These are phyloP conservation scores for Xylariomycetidae sp. DNA, from an alignment of 2,329 filamentous ascomycete species.

Conservation along the genomic window DNA sequence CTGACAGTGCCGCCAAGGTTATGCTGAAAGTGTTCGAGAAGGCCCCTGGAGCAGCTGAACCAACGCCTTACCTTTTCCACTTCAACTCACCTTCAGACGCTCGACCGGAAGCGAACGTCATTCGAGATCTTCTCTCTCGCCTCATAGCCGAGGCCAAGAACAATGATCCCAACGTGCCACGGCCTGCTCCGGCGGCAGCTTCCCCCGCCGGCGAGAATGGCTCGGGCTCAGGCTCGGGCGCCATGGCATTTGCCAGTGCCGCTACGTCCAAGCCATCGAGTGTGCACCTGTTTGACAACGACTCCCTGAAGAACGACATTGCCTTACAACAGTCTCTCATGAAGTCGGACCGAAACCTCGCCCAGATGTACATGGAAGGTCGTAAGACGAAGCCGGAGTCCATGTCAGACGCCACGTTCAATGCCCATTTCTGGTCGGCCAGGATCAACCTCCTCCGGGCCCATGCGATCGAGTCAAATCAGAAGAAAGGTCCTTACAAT, in stretches of 20 bases:
- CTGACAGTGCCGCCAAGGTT: constrained; percentile 79
- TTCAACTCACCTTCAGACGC: constrained; percentile 76
- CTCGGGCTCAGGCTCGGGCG: constrained; percentile 56
- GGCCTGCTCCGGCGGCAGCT: constrained; percentile 34
- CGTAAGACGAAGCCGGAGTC: constrained; percentile 76
- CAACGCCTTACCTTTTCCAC: constrained; percentile 75
- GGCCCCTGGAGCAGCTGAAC: constrained; percentile 47
- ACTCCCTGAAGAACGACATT: constrained; percentile 68
- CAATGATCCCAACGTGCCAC: constrained; percentile 44
- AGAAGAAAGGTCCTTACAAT: constrained; percentile 87
- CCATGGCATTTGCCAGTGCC: constrained; percentile 75
- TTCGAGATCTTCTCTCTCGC: constrained; percentile 75
- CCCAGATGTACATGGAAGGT: constrained; percentile 83
- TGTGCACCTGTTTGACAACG: constrained; percentile 74
- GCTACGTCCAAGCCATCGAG: constrained; percentile 47
- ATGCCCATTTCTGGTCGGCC: constrained; percentile 90
- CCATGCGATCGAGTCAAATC: constrained; percentile 81
- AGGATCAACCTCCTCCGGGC: constrained; percentile 79
- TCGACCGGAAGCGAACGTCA: constrained; percentile 73
- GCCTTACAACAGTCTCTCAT: constrained; percentile 84
- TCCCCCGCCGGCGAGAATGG: constrained; percentile 22
- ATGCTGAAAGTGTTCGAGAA: constrained; percentile 90
- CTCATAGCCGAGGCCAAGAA: constrained; percentile 66
- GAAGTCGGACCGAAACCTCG: constrained; percentile 68
- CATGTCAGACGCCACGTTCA: constrained; percentile 75